A percentile compares a stretch with the other conserved stretches of the same genome.
phyloP scores from a whole-genome alignment of 495 filamentous ascomycete species.

The Penicillium dipodomyicola region DNA sequence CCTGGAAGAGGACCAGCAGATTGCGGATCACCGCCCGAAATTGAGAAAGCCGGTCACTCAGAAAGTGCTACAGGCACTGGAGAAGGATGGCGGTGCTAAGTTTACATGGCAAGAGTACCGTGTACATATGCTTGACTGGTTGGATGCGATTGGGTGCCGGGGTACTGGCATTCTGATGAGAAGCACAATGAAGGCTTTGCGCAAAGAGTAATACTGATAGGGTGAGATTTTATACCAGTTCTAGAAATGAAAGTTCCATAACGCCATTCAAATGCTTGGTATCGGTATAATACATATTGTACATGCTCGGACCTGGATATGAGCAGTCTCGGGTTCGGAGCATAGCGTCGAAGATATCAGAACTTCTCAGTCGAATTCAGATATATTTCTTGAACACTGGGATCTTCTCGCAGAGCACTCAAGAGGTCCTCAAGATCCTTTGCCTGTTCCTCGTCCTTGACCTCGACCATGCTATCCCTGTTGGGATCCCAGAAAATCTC shows the following conservation, averaged over 20 bases:
- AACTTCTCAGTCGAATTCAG: constrained; percentile 50
- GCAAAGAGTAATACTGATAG: constrained; percentile 33
- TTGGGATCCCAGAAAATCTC: constrained; percentile 88
- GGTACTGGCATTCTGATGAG: constrained; percentile 76
- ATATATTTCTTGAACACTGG: constrained; percentile 68
- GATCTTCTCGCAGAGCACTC: constrained; percentile 51
- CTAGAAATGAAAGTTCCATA: neutral
- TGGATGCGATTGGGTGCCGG: constrained; percentile 61
- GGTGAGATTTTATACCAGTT: neutral
- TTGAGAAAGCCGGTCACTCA: constrained; percentile 79
- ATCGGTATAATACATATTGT: constrained; percentile 22
- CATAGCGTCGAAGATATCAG: constrained; percentile 9
- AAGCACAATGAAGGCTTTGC: constrained; percentile 75
- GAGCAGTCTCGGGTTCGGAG: neutral
- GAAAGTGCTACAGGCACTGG: constrained; percentile 58
- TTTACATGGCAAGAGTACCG: constrained; percentile 74
- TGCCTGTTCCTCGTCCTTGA: constrained; percentile 51
- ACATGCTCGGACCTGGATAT: constrained; percentile 7
- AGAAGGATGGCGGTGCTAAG: constrained; percentile 65
- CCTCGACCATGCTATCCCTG: constrained; percentile 65
- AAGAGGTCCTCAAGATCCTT: constrained; percentile 50
- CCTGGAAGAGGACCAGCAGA: constrained; percentile 60
- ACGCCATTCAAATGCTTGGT: constrained; percentile 24
- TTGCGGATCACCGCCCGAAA: constrained; percentile 46
- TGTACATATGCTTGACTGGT: constrained; percentile 65